Evolutionary conservation across 768 basidiomycete species (phyloP).

Genomic region (Favolaschia claudopus): DNA sequence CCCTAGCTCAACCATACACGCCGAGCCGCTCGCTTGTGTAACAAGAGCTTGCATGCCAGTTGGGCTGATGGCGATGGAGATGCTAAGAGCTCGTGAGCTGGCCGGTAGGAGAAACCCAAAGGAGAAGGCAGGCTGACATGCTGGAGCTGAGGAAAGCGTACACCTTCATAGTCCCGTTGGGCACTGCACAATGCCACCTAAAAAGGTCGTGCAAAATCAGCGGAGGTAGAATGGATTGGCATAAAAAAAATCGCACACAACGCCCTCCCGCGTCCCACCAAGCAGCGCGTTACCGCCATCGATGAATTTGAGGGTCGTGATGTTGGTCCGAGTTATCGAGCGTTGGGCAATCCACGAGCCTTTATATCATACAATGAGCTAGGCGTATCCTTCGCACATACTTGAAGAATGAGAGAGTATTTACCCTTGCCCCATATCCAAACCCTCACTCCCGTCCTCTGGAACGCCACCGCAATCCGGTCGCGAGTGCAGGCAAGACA

Average conservation of each 20-base stretch:
- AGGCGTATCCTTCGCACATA: background rate
- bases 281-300: slow-evolving; percentile 69
- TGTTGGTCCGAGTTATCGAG: slow-evolving; percentile 68
- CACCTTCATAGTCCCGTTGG: slow-evolving; percentile 69
- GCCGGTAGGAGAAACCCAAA: background rate
- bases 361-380: slow-evolving; percentile 31
- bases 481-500: slow-evolving; percentile 65
- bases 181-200: slow-evolving; percentile 75
- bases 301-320: slow-evolving; percentile 69
- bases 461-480: slow-evolving; percentile 69
- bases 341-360: slow-evolving; percentile 72
- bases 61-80: slow-evolving; percentile 60
- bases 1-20: slow-evolving; percentile 59
- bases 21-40: slow-evolving; percentile 56
- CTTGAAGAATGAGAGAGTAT: background rate
- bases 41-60: slow-evolving; percentile 60
- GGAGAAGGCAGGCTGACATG: slow-evolving; percentile 53
- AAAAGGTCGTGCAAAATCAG: slow-evolving; percentile 7
- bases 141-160: slow-evolving; percentile 64
- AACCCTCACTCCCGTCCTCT: slow-evolving; percentile 65
- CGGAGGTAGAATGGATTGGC: background rate
- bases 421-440: slow-evolving; percentile 69
- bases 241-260: slow-evolving; percentile 53
- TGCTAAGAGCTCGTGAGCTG: slow-evolving; percentile 41
- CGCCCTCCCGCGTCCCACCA: slow-evolving; percentile 75